Base-by-base conservation (phyloP, 2,329 filamentous ascomycete species). In the Pseudogymnoascus sp. region DNA sequence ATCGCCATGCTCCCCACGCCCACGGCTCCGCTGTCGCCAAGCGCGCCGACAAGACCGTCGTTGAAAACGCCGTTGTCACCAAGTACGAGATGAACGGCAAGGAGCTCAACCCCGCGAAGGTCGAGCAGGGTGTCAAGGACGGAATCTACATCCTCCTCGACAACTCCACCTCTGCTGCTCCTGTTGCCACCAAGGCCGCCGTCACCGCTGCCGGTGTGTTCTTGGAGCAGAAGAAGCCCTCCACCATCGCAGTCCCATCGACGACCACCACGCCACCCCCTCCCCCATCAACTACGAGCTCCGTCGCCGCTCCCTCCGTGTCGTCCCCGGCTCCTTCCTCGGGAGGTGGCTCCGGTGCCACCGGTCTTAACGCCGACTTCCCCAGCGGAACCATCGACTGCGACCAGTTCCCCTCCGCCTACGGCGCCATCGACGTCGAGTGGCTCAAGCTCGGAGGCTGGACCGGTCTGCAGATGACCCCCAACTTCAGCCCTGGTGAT, bases 391-490 rank as follows among this genome's bases (percentile, higher is more conserved):
- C 85, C 69, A 70, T 95, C 62, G 76, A 81, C 67, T 97, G 94
- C 78, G 76, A 75, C 66, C 72, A 80, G 1, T 96, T 97, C 79
- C 92, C 92, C 14, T 86, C 85, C 2, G 79, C 84, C 0, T 97
- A 95, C 71, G 94, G 94, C 69, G 89, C 92, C 1, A 72, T 96
- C 53, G 62, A 84, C 59, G 77, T 94, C 31, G 73, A 81, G 63
- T 93, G 88, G 80, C 81, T 92, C 25, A 80, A 82, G 16, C 77
- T 91, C 6, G 82, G 80, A 65, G 92, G 91, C 67, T 99, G 87
- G 87, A 86, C 84, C 67, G 91, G 92, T 72, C 81, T 97, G 65
- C 92, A 96, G 76, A 79, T 80, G 62, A 76, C 79, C 12, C 80
- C 82, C 62, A 77, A 79, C 65, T 86, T 79, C 72, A 76, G 73